These are phyloP conservation scores for Thelonectria blattea DNA, from an alignment of 2,329 filamentous ascomycete genomes.

Conservation along the genomic window DNA sequence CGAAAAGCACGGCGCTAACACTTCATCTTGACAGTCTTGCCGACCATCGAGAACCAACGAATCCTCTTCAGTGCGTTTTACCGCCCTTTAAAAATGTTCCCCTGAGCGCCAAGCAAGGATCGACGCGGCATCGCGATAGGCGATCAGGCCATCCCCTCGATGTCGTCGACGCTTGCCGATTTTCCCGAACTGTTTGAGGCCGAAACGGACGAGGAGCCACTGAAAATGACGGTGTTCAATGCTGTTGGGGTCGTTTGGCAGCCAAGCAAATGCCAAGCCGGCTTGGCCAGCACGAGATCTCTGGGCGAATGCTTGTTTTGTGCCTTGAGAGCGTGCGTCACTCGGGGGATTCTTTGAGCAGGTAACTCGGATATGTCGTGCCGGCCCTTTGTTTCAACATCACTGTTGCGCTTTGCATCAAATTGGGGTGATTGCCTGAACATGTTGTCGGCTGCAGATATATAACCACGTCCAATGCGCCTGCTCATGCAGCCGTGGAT, in stretches of 20 bases:
- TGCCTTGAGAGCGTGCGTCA: not conserved
- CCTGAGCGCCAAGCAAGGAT: conserved; percentile 1
- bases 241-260: not conserved
- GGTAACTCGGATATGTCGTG: not conserved
- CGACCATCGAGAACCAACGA: not conserved
- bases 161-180: not conserved
- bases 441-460: no score
- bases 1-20: not conserved
- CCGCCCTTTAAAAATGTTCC: not conserved
- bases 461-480: not conserved
- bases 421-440: not conserved
- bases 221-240: no score
- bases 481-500: not conserved
- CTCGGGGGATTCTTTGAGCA: not conserved
- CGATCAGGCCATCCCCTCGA: not conserved
- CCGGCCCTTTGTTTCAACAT: not conserved
- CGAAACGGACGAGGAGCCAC: not conserved
- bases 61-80: not conserved
- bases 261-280: not conserved
- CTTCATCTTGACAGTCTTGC: not conserved
- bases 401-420: not conserved
- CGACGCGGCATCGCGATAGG: not conserved
- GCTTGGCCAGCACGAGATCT: not conserved
- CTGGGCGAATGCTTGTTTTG: not conserved
- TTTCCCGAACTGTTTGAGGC: not conserved